Evolutionary conservation across 306 rosid genomes (phyloP), one percentile per base, ranked within the genome.

Genomic region (Vachellia pachyceras): DNA sequence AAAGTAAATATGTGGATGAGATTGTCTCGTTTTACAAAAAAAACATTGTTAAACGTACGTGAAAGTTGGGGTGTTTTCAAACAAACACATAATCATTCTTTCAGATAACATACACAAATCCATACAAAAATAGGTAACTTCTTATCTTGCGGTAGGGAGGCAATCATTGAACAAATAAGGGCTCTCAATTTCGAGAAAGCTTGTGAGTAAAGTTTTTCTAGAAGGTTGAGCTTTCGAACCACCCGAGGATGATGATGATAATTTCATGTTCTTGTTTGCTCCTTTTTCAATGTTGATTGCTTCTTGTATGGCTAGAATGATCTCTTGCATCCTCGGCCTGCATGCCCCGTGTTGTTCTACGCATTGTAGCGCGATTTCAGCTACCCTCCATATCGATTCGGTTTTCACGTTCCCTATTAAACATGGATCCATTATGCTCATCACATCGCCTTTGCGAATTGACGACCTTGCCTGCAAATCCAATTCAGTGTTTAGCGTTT

Each of bases 291-390:
- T 91, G 88, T 84, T 95, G 15, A 82, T 61, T 52, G 99, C 98
- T 67, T 95, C 99, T 81, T 93, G 98, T 60, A 95, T 90, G 2
- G 98, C 97, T 83, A 91, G 57, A 41, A 95, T 93, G 47, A 93
- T 91, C 80, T 95, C 98, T 86, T 95, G 99, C 99, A 93, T 95
- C 80, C 97, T 93, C 23, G 99, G 99, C 87, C 99, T 89, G 7
- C 88, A 86, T 41, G 80, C 92, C 50, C 96, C 98, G 45, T 89
- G 94, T 70, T 90, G 94, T 61, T 95, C 92, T 49, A 95, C 94
- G 82, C 99, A 91, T 64, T 93, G 99, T 70, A 95, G 83, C 17
- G 92, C 97, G 35, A 90, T 89, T 87, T 93, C 97, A 15, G 97
- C 97, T 22, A 95, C 82, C 78, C 98, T 93, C 97, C 99, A 95